Conservation (phyloP, 495 filamentous ascomycete species). For the Penicillium canescens region DNA sequence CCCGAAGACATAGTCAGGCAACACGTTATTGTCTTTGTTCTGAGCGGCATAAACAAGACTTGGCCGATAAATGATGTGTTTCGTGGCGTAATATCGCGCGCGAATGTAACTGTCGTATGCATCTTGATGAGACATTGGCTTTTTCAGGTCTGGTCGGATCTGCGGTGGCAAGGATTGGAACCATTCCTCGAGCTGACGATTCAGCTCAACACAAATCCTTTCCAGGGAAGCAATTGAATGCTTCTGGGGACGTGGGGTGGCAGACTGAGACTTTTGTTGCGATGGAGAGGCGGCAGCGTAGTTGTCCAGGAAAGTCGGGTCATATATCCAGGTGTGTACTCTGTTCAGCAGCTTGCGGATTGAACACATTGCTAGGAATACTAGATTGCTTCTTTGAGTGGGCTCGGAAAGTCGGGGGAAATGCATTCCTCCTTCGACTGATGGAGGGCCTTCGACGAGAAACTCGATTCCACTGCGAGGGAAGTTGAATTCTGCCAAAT, state of each 20-base stretch:
- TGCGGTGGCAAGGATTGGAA: slow-evolving; percentile 10
- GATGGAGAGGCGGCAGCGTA: not conserved
- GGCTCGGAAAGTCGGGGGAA: slow-evolving; percentile 13
- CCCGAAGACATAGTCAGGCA: slow-evolving; percentile 9
- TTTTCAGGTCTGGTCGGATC: slow-evolving; percentile 13
- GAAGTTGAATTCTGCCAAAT: slow-evolving; percentile 22
- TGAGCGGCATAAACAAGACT: slow-evolving; percentile 18
- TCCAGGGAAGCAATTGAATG: slow-evolving; percentile 16
- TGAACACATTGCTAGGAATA: slow-evolving; percentile 24
- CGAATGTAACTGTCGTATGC: slow-evolving; percentile 17
- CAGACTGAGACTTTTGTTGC: not conserved
- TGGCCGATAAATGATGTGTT: slow-evolving; percentile 20
- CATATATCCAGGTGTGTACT: slow-evolving; percentile 17
- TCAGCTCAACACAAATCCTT: slow-evolving; percentile 14
- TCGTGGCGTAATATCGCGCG: slow-evolving; percentile 17
- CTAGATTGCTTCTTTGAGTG: slow-evolving; percentile 1
- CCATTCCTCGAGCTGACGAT: slow-evolving; percentile 16
- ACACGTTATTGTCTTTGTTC: not conserved
- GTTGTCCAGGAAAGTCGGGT: not conserved
- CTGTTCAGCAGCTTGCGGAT: slow-evolving; percentile 21
- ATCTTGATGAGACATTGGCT: slow-evolving; percentile 2
- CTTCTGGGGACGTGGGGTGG: not conserved
- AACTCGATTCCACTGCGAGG: slow-evolving; percentile 18
- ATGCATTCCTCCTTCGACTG: not conserved
- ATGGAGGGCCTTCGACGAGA: slow-evolving; percentile 7